Base-by-base conservation (phyloP, 352 stramenopile genomes). In the Phytophthora pistaciae region DNA sequence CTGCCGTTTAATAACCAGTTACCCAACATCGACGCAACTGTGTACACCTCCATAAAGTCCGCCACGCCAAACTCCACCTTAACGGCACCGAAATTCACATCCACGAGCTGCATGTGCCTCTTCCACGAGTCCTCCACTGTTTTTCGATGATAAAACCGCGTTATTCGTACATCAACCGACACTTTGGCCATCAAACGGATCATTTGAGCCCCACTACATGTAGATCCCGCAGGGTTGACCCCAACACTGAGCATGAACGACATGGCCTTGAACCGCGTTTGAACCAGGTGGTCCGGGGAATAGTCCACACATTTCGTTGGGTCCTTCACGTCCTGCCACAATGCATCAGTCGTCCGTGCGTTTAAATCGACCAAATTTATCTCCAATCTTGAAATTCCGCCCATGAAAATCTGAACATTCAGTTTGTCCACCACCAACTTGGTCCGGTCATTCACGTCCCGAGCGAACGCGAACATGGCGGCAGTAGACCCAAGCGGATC, bases 311-410 rank as follows among this genome's bases (percentile, higher is more conserved):
- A 88, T 21, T 66, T 66, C 8, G 80, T 80, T 18, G 89, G 77
- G 27, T 92, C 78, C 20, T 80, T 79, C 61, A 92, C 85, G 63
- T 91, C 83, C 64, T 91, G 83, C 82, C 85, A 89, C 60, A 91
- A 21, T 11, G 85, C 76, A 49, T 92, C 88, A 2, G 83, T 91
- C 25, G 85, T 88, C 16, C 83, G 83, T 18, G 80, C 82, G 49
- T 88, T 72, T 23, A 92, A 79, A 44, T 75, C 65, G 0, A 54
- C 31, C 25, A 92, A 60, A 48, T 80, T 72, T 5, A 90, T 31
- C 14, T 80, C 74, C 29, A 88, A 52, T 14, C 82, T 73, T 25
- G 79, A 72, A 8, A 75, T 48, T 0, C 72, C 78, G 2, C 63
- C 56, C 1, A 82, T 59, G 60, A 91, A 91, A 29, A 91, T 56